Evolutionary conservation across 768 basidiomycete species (phyloP).

Genomic region (Brasilioporus rufonigricans): DNA sequence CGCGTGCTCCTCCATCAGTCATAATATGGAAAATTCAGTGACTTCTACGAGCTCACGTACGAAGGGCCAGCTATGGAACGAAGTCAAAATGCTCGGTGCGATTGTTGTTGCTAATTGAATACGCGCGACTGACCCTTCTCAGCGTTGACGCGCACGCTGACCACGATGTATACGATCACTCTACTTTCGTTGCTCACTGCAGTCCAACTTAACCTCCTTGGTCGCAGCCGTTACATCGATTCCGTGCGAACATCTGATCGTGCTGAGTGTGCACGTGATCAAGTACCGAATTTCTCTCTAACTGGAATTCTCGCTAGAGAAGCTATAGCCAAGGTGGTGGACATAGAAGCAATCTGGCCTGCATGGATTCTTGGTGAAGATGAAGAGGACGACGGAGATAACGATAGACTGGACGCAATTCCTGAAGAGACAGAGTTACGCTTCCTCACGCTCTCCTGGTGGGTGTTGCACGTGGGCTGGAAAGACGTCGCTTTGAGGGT

Average conservation of each 20-base stretch:
- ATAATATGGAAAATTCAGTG: conserved; percentile 4
- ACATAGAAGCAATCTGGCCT: conserved; percentile 25
- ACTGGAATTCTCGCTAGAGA: conserved; percentile 26
- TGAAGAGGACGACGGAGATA: conserved; percentile 28
- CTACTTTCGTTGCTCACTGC: conserved; percentile 85
- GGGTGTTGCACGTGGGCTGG: conserved; percentile 92
- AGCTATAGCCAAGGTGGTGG: conserved; percentile 24
- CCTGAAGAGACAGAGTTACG: conserved; percentile 71
- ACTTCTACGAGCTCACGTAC: conserved; percentile 38
- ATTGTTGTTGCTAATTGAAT: conserved; percentile 29
- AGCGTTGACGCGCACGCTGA: conserved; percentile 89
- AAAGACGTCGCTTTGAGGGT: conserved; percentile 77
- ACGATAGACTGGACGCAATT: conserved; percentile 36
- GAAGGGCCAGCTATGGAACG: conserved; percentile 89
- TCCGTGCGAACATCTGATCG: conserved; percentile 60
- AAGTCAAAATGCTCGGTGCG: conserved; percentile 80
- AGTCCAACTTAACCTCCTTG: conserved; percentile 83
- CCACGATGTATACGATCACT: conserved; percentile 81
- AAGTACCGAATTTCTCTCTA: conserved; percentile 32
- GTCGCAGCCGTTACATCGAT: conserved; percentile 74
- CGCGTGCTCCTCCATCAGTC: conserved; percentile 34
- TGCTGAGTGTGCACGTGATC: conserved; percentile 51
- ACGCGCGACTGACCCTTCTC: conserved; percentile 1
- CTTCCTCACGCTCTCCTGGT: conserved; percentile 89
- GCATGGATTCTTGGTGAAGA: conserved; percentile 22